phyloP scores from a whole-genome alignment of 306 rosid genomes.

The Gynostemma pentaphyllum region DNA sequence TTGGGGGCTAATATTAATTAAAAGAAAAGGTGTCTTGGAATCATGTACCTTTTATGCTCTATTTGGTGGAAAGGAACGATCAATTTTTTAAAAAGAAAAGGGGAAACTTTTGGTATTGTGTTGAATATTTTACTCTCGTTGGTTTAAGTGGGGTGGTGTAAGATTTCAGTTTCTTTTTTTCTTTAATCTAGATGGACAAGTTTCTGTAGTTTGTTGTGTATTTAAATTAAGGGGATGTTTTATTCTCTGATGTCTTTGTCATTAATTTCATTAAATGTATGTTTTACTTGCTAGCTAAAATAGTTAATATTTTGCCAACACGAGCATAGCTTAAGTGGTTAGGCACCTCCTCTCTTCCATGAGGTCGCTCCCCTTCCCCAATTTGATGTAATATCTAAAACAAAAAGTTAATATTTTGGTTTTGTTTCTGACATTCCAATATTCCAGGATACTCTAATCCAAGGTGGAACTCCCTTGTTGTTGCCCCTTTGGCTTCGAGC shows the following conservation, averaged over 20 bases:
- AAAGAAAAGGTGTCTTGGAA: too few relatives aligned
- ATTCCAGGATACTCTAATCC: slow-evolving; percentile 58
- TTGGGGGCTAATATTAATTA: too few relatives aligned
- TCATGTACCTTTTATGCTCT: too few relatives aligned
- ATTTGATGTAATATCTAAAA: too few relatives aligned
- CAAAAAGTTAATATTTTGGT: slow-evolving; percentile 18
- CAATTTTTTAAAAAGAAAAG: too few relatives aligned
- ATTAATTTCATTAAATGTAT: slow-evolving; percentile 9
- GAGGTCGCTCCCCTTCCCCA: too few relatives aligned
- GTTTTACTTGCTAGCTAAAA: slow-evolving; percentile 12
- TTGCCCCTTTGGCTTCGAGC: slow-evolving; percentile 99
- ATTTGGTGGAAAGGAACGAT: too few relatives aligned
- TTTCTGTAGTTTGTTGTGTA: not conserved
- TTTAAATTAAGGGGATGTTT: not conserved
- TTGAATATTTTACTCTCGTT: not conserved
- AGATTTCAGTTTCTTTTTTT: not conserved
- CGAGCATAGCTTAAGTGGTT: too few relatives aligned
- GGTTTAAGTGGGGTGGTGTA: not conserved
- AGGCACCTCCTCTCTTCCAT: too few relatives aligned
- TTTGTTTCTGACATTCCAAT: slow-evolving; percentile 11
- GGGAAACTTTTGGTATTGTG: not conserved
- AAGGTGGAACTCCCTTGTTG: slow-evolving; percentile 48
- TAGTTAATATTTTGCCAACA: slow-evolving; percentile 16
- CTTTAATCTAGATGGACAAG: not conserved
- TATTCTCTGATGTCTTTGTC: not conserved